phyloP scores from a whole-genome alignment of 768 basidiomycete genomes.

The Trametes cingulata region DNA sequence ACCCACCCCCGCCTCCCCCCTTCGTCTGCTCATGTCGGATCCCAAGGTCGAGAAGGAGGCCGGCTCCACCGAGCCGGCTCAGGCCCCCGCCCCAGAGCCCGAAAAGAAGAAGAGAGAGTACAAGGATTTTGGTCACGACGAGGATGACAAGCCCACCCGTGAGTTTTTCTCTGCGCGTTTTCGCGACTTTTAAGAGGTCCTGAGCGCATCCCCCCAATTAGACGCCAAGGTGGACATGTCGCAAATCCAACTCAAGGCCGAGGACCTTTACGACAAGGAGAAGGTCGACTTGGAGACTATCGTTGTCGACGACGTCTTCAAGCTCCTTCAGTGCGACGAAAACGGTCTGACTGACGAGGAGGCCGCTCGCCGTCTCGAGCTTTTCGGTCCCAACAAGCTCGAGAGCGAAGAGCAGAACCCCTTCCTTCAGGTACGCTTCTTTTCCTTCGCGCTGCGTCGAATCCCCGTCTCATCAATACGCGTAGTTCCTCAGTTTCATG shows the following conservation, averaged over 20 bases:
- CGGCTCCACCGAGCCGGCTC: slow-evolving; percentile 45
- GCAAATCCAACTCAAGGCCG: slow-evolving; percentile 86
- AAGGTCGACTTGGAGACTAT: slow-evolving; percentile 99
- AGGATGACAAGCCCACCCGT: slow-evolving; percentile 64
- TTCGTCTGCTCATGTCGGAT: slow-evolving; percentile 34
- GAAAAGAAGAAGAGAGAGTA: slow-evolving; percentile 76
- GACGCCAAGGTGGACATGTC: slow-evolving; percentile 90
- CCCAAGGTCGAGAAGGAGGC: slow-evolving; percentile 66
- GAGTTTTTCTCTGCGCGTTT: slow-evolving; percentile 34
- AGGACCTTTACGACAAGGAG: slow-evolving; percentile 96
- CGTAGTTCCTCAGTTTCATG: slow-evolving; percentile 93
- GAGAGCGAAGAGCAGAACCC: slow-evolving; percentile 90
- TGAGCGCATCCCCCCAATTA: slow-evolving; percentile 32
- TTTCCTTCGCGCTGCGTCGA: background rate
- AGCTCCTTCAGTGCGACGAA: slow-evolving; percentile 88
- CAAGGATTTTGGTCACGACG: slow-evolving; percentile 81
- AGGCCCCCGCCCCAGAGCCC: slow-evolving; percentile 35
- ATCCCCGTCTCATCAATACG: background rate
- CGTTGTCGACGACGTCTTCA: slow-evolving; percentile 95
- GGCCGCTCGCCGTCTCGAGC: slow-evolving; percentile 78
- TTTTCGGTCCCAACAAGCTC: slow-evolving; percentile 96
- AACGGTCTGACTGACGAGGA: slow-evolving; percentile 77
- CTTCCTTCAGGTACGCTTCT: slow-evolving; percentile 68
- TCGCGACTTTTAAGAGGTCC: background rate
- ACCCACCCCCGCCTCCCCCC: slow-evolving; percentile 13